Conservation (phyloP, 208 protist genomes). For the Leishmania martiniquensis region DNA sequence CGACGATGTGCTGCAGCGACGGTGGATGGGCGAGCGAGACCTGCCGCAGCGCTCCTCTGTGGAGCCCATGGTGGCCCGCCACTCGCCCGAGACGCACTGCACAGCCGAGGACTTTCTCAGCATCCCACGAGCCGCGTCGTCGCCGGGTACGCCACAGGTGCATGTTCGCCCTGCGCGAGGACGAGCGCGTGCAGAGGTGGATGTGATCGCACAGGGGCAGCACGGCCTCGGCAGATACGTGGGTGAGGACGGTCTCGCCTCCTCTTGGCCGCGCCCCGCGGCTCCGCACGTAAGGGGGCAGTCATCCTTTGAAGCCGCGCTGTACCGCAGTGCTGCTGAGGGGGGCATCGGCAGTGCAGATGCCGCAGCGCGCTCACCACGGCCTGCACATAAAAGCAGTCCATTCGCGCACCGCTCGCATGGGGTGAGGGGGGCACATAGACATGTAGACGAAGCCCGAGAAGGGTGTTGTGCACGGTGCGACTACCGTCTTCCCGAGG, state of each 20-base stretch:
- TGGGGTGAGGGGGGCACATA: background rate
- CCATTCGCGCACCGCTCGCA: background rate
- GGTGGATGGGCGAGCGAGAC: background rate
- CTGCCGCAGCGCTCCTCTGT: background rate
- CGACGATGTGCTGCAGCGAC: background rate
- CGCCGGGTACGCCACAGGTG: background rate
- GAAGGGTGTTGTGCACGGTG: conserved; percentile 11
- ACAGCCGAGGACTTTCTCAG: conserved; percentile 7
- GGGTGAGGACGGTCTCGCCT: conserved; percentile 11
- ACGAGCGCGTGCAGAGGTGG: background rate
- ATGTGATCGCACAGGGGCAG: background rate
- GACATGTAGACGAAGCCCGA: background rate
- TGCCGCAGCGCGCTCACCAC: background rate
- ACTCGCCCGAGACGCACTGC: background rate
- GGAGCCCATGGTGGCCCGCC: background rate
- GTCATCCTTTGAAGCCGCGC: background rate
- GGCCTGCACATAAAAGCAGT: background rate
- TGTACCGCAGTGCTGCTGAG: background rate
- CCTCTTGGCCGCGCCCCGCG: background rate
- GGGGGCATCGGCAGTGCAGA: background rate
- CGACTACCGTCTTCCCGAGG: conserved; percentile 18
- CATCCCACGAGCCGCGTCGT: conserved; percentile 3
- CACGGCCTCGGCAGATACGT: background rate
- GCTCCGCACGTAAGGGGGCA: background rate
- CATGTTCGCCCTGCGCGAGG: background rate